A percentile compares a stretch with the other conserved stretches of the same genome.
Evolutionary conservation across 352 stramenopile species (phyloP).

Genomic region (Pythium oligandrum): DNA sequence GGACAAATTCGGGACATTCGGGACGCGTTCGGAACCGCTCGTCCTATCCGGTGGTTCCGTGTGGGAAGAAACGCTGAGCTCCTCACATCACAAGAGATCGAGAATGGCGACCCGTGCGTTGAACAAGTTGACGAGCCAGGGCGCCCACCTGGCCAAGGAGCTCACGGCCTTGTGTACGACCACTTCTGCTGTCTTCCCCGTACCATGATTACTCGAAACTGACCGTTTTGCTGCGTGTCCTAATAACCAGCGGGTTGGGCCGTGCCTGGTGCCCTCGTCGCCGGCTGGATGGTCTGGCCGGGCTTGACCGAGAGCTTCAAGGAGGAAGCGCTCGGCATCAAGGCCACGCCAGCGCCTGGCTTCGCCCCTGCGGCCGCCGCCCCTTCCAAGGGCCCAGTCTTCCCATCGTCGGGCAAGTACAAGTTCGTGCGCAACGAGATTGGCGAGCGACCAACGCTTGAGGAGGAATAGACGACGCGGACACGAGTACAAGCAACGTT

Average conservation of each 20-base stretch:
- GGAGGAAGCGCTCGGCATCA: slow-evolving; percentile 64
- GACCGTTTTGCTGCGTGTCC: no score
- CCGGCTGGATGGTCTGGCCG: slow-evolving; percentile 69
- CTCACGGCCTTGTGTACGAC: no score
- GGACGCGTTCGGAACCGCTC: slow-evolving; percentile 4
- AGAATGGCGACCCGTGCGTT: slow-evolving; percentile 29
- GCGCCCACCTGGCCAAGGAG: slow-evolving; percentile 51
- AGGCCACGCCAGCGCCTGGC: slow-evolving; percentile 18
- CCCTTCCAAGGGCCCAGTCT: slow-evolving; percentile 23
- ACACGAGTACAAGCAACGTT: not conserved
- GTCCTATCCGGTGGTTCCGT: slow-evolving; percentile 18
- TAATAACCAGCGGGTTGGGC: slow-evolving; percentile 32
- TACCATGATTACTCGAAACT: no score
- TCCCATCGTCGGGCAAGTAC: slow-evolving; percentile 65
- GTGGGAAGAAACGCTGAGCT: slow-evolving; percentile 9
- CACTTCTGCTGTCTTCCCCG: no score
- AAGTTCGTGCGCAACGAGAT: slow-evolving; percentile 75
- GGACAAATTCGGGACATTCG: slow-evolving; percentile 8
- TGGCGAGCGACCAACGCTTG: slow-evolving; percentile 63
- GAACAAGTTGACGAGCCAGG: slow-evolving; percentile 34
- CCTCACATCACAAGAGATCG: not conserved
- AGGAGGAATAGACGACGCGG: slow-evolving; percentile 39
- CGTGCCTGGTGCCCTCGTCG: slow-evolving; percentile 39
- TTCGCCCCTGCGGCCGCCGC: slow-evolving; percentile 16
- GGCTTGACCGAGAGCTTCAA: slow-evolving; percentile 68